phyloP scores from a whole-genome alignment of 2,329 filamentous ascomycete species.

The Colletotrichum navitas region DNA sequence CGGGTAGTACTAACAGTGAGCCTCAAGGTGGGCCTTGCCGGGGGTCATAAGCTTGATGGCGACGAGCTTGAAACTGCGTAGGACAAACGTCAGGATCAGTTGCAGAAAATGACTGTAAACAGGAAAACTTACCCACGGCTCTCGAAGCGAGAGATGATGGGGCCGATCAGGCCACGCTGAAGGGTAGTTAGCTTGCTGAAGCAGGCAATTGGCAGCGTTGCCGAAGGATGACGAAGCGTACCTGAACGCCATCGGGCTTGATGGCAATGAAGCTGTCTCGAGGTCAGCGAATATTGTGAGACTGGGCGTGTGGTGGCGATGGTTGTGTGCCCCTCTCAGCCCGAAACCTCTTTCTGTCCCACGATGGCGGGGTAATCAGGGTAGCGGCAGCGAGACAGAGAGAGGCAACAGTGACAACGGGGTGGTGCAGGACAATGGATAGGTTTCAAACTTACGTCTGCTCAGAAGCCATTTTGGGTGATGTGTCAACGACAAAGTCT shows the following conservation, averaged over 20 bases:
- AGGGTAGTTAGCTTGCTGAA: slow-evolving; percentile 28
- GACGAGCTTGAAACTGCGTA: slow-evolving; percentile 93
- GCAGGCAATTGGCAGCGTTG: slow-evolving; percentile 27
- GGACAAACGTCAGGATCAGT: slow-evolving; percentile 19
- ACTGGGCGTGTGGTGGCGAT: slow-evolving; percentile 3
- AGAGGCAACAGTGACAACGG: slow-evolving; percentile 19
- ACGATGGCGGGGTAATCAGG: slow-evolving; percentile 51
- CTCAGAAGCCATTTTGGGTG: slow-evolving; percentile 78
- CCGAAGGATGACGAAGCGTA: slow-evolving; percentile 58
- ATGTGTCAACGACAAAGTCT: slow-evolving; percentile 44
- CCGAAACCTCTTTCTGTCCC: slow-evolving; percentile 25
- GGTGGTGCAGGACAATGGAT: slow-evolving; percentile 34
- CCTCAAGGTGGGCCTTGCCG: slow-evolving; percentile 94
- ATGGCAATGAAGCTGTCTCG: slow-evolving; percentile 93
- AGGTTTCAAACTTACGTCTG: slow-evolving; percentile 78
- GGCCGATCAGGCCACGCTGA: slow-evolving; percentile 95
- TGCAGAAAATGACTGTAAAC: background rate
- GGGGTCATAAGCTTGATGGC: slow-evolving; percentile 96
- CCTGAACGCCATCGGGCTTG: slow-evolving; percentile 99
- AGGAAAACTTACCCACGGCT: slow-evolving; percentile 78
- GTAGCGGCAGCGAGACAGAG: slow-evolving; percentile 13
- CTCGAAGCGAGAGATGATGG: slow-evolving; percentile 99
- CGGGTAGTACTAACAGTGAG: slow-evolving; percentile 77
- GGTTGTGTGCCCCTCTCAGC: slow-evolving; percentile 35
- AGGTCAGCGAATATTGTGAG: slow-evolving; percentile 35